Evolutionary conservation across 805 yeast genomes (phyloP).

Genomic region (Dipodascus geniculatus): DNA sequence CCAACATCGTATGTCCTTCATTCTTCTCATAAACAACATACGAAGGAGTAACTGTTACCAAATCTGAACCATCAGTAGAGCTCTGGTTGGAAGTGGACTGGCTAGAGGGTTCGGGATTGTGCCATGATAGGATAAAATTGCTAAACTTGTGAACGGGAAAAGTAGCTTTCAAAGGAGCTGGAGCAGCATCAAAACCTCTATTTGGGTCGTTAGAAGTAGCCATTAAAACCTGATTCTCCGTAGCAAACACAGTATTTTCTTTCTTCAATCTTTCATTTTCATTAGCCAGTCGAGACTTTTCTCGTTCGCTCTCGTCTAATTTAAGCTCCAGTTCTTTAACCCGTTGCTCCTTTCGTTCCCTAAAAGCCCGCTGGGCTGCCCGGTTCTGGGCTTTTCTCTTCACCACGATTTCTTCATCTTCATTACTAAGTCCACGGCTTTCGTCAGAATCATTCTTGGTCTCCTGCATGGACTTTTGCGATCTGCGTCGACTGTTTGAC

Average conservation of each 20-base stretch:
- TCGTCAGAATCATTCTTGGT: not conserved
- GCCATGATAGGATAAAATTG: constrained; percentile 8
- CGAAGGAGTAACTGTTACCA: constrained; percentile 6
- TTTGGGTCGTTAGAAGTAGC: constrained; percentile 17
- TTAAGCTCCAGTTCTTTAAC: constrained; percentile 55
- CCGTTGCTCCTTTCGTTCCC: constrained; percentile 68
- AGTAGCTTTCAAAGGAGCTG: constrained; percentile 8
- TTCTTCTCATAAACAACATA: constrained; percentile 11
- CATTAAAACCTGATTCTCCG: constrained; percentile 50
- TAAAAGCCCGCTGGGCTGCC: constrained; percentile 79
- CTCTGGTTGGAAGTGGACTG: not conserved
- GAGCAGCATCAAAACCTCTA: not conserved
- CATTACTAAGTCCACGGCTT: constrained; percentile 7
- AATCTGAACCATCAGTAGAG: not conserved
- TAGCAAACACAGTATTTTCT: constrained; percentile 42
- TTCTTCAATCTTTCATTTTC: constrained; percentile 42
- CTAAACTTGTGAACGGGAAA: constrained; percentile 14
- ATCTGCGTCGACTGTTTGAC: too few species aligned
- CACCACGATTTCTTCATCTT: constrained; percentile 33
- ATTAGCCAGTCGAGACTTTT: constrained; percentile 34
- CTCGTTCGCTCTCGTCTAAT: constrained; percentile 44
- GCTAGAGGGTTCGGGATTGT: constrained; percentile 4
- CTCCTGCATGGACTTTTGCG: not conserved
- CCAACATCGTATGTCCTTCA: constrained; percentile 40
- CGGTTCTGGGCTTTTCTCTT: constrained; percentile 70